These are phyloP conservation scores for Colletotrichum limetticola DNA, from an alignment of 2,329 filamentous ascomycete species.

Conservation along the genomic window DNA sequence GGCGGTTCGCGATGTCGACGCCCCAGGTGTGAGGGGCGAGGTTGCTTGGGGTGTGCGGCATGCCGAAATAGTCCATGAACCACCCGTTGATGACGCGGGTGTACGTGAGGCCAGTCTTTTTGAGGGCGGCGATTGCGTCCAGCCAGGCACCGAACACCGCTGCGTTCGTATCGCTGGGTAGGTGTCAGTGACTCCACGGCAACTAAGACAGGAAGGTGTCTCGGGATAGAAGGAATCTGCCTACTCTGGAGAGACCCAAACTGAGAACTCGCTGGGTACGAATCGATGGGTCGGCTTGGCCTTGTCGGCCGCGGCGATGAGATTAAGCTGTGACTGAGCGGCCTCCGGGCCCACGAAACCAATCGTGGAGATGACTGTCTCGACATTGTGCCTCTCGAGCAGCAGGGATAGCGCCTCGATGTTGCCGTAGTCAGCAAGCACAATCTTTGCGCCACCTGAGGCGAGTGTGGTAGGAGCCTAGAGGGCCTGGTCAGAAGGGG, in stretches of 20 bases:
- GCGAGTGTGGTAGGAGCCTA: background rate
- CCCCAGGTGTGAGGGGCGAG: slow-evolving; percentile 51
- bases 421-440: slow-evolving; percentile 42
- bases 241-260: slow-evolving; percentile 32
- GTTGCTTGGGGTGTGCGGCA: slow-evolving; percentile 49
- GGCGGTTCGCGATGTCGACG: slow-evolving; percentile 54
- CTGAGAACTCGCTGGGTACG: slow-evolving; percentile 52
- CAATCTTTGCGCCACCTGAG: slow-evolving; percentile 29
- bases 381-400: slow-evolving; percentile 48
- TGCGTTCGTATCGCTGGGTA: too few species aligned
- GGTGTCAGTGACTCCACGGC: too few species aligned
- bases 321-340: slow-evolving; percentile 43
- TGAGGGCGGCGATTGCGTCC: slow-evolving; percentile 31
- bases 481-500: too few species aligned
- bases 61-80: slow-evolving; percentile 58
- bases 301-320: slow-evolving; percentile 54
- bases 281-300: slow-evolving; percentile 50
- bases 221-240: too few species aligned
- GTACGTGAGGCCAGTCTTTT: slow-evolving; percentile 46
- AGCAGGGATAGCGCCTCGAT: background rate
- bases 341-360: slow-evolving; percentile 39
- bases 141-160: background rate
- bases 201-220: too few species aligned
- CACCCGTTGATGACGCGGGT: slow-evolving; percentile 52
- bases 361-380: slow-evolving; percentile 57